Conservation (phyloP, 2,329 filamentous ascomycete species). For the Aspergillus tanneri region DNA sequence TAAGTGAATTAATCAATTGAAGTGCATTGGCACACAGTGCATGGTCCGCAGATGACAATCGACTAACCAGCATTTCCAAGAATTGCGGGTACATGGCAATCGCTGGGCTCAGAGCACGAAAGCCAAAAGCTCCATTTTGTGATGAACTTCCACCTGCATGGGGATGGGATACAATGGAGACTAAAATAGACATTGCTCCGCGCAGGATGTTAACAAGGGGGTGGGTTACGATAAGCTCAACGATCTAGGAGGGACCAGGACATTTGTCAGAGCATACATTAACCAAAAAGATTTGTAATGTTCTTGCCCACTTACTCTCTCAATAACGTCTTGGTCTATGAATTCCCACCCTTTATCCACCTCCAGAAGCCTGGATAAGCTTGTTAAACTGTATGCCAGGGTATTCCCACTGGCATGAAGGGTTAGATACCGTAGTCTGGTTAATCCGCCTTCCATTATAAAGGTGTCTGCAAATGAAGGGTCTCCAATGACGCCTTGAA, state of each 20-base stretch:
- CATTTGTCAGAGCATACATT: slow-evolving; percentile 7
- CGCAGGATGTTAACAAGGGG: slow-evolving; percentile 95
- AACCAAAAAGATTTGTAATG: no score
- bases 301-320: slow-evolving; percentile 60
- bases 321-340: slow-evolving; percentile 54
- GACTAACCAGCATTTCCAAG: slow-evolving; percentile 86
- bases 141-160: slow-evolving; percentile 55
- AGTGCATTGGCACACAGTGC: slow-evolving; percentile 92
- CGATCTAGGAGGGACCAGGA: slow-evolving; percentile 54
- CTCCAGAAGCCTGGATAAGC: slow-evolving; percentile 81
- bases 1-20: slow-evolving; percentile 91
- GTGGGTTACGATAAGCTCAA: slow-evolving; percentile 90
- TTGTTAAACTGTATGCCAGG: slow-evolving; percentile 89
- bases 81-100: slow-evolving; percentile 91
- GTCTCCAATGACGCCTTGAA: slow-evolving; percentile 92
- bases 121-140: slow-evolving; percentile 71
- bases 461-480: slow-evolving; percentile 96
- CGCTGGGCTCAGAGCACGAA: slow-evolving; percentile 86
- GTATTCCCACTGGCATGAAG: slow-evolving; percentile 89
- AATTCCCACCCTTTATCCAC: slow-evolving; percentile 96
- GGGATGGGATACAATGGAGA: slow-evolving; percentile 86
- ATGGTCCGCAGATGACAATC: slow-evolving; percentile 91
- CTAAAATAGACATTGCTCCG: slow-evolving; percentile 94
- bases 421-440: slow-evolving; percentile 76
- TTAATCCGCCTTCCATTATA: slow-evolving; percentile 82